These are phyloP conservation scores for Paramecium octaurelia DNA, from an alignment of 73 alveolate species.

Conservation along the genomic window DNA sequence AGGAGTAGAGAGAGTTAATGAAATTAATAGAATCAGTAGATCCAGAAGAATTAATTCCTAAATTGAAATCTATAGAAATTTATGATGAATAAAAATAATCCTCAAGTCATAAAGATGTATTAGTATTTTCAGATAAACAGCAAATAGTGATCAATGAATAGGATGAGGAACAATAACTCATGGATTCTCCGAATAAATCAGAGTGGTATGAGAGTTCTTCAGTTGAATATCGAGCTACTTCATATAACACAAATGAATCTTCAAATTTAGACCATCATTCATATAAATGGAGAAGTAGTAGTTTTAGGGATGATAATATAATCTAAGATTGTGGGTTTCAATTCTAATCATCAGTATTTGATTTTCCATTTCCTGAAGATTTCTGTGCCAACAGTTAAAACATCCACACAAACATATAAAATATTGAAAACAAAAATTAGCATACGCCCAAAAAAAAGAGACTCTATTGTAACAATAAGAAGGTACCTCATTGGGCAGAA, in stretches of 20 bases:
- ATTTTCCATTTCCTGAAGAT: conserved; percentile 23
- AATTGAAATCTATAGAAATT: background rate
- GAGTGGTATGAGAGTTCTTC: background rate
- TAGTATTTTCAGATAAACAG: background rate
- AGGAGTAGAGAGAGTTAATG: background rate
- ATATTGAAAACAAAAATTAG: background rate
- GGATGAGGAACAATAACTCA: background rate
- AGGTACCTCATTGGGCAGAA: conserved; percentile 47
- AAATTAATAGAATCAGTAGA: background rate
- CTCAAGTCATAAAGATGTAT: background rate
- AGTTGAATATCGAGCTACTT: conserved; percentile 10
- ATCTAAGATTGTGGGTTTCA: background rate
- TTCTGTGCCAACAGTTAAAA: background rate
- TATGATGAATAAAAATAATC: background rate
- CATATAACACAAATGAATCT: conserved; percentile 38
- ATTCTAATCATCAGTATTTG: conserved; percentile 5
- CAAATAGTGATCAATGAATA: background rate
- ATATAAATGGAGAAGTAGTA: background rate
- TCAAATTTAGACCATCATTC: conserved; percentile 41
- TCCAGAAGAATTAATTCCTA: conserved; percentile 10
- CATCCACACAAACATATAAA: background rate
- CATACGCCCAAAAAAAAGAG: background rate
- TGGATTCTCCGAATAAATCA: background rate
- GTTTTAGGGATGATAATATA: background rate
- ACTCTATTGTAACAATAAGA: background rate